A percentile compares a stretch with the other conserved stretches of the same genome.
Conservation (phyloP, 257 asterid genomes). For the Handroanthus guayacan region DNA sequence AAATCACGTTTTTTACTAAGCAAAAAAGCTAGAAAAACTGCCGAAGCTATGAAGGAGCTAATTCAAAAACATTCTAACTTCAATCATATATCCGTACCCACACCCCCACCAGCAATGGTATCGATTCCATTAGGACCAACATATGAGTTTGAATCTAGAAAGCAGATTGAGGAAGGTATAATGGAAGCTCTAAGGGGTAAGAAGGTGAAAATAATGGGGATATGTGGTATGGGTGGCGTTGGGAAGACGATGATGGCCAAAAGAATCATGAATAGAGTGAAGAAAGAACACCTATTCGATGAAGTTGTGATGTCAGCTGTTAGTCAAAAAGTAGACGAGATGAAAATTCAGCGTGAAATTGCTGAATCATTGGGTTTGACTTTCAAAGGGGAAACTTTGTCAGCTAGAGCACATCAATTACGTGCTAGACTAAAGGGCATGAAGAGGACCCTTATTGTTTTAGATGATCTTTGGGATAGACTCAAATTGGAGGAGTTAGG, state of each 20-base stretch:
- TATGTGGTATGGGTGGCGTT: not conserved
- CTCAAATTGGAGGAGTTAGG: slow-evolving; percentile 32
- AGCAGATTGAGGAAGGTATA: not conserved
- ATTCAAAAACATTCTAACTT: not conserved
- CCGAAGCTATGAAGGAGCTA: slow-evolving; percentile 1
- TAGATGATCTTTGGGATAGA: slow-evolving; percentile 47
- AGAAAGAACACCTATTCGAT: not conserved
- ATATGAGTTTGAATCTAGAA: slow-evolving; percentile 7
- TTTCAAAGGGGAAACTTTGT: not conserved
- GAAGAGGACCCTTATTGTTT: slow-evolving; percentile 32
- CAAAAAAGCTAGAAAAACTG: slow-evolving; percentile 17
- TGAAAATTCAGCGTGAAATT: slow-evolving; percentile 19
- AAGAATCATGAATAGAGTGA: not conserved
- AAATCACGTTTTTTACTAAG: not conserved
- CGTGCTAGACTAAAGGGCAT: not conserved
- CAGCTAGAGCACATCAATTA: slow-evolving; percentile 10
- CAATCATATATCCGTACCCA: not conserved
- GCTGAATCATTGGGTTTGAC: not conserved
- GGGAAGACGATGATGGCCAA: slow-evolving; percentile 7
- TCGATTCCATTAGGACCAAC: not conserved
- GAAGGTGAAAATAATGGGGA: not conserved
- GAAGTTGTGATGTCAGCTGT: slow-evolving; percentile 24
- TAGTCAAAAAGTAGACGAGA: not conserved
- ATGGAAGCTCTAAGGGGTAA: not conserved
- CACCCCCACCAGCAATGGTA: no score